Evolutionary conservation across 208 protist species (phyloP).

Genomic region (Trypanosoma conorhini): DNA sequence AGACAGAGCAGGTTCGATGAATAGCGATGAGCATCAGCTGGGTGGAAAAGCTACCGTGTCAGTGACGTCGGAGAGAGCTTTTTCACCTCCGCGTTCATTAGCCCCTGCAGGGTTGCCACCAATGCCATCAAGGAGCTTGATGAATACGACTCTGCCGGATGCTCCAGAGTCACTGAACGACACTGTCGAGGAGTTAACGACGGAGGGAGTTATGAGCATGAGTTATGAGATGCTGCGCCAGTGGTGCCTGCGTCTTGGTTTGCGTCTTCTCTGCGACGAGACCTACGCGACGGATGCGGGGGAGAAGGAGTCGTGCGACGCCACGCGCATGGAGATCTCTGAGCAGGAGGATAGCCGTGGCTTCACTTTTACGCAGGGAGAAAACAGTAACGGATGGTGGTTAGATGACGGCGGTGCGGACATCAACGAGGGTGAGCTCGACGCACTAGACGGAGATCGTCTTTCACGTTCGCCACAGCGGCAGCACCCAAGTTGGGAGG

Average conservation of each 20-base stretch:
- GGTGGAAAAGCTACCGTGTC: neutral
- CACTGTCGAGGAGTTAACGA: neutral
- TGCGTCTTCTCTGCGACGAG: constrained; percentile 4
- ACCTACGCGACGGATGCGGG: neutral
- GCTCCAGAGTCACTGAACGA: neutral
- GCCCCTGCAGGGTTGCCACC: constrained; percentile 13
- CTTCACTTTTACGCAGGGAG: constrained; percentile 1
- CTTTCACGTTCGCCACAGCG: constrained; percentile 1
- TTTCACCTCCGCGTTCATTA: neutral
- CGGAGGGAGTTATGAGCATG: constrained; percentile 11
- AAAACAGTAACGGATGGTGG: constrained; percentile 30
- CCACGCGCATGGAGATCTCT: neutral
- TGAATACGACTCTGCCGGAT: neutral
- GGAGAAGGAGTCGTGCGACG: neutral
- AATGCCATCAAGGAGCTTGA: constrained; percentile 3
- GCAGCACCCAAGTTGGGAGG: neutral
- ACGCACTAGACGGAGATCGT: neutral
- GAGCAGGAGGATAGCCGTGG: neutral
- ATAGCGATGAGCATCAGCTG: neutral
- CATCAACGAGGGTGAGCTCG: neutral
- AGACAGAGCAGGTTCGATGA: neutral
- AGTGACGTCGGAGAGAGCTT: neutral
- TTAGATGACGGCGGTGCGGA: neutral
- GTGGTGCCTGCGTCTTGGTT: constrained; percentile 22
- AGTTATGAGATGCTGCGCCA: constrained; percentile 9